A percentile compares a stretch with the other conserved stretches of the same genome.
phyloP scores from a whole-genome alignment of 1,284 basidiomycete genomes.

The Austroboletus niveus region DNA sequence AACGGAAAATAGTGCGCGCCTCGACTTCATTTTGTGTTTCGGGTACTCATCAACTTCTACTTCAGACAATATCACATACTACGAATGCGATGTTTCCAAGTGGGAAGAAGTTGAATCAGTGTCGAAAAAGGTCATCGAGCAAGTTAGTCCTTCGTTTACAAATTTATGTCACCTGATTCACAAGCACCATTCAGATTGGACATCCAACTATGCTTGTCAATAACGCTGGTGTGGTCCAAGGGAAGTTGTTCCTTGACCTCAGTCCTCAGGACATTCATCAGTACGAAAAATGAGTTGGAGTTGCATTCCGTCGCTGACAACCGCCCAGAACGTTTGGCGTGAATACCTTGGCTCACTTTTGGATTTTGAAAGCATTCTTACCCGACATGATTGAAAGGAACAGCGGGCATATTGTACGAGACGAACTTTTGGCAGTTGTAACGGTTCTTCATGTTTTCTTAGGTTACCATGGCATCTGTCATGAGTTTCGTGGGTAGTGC shows the following conservation, averaged over 20 bases:
- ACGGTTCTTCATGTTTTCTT: constrained; percentile 5
- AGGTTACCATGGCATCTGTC: constrained; percentile 83
- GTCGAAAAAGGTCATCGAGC: constrained; percentile 68
- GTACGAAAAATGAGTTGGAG: constrained; percentile 44
- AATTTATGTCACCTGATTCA: background rate
- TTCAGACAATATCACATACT: constrained; percentile 76
- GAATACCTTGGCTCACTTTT: constrained; percentile 88
- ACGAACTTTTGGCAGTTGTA: background rate
- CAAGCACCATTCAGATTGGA: constrained; percentile 59
- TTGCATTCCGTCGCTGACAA: background rate
- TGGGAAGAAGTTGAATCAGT: constrained; percentile 76
- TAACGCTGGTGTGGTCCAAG: constrained; percentile 95
- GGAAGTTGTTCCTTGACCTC: constrained; percentile 82
- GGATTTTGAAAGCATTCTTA: constrained; percentile 90
- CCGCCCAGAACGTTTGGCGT: constrained; percentile 78
- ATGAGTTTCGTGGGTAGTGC: constrained; percentile 74
- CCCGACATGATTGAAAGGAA: constrained; percentile 81
- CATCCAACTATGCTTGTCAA: constrained; percentile 90
- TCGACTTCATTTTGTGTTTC: background rate
- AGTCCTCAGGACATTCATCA: constrained; percentile 74
- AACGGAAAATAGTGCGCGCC: constrained; percentile 67
- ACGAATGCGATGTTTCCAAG: constrained; percentile 88
- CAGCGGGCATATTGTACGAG: constrained; percentile 80
- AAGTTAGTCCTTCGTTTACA: constrained; percentile 45
- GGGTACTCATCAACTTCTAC: background rate